Conservation (phyloP, 2,329 filamentous ascomycete species). For the Mycosphaerella arachidis region DNA sequence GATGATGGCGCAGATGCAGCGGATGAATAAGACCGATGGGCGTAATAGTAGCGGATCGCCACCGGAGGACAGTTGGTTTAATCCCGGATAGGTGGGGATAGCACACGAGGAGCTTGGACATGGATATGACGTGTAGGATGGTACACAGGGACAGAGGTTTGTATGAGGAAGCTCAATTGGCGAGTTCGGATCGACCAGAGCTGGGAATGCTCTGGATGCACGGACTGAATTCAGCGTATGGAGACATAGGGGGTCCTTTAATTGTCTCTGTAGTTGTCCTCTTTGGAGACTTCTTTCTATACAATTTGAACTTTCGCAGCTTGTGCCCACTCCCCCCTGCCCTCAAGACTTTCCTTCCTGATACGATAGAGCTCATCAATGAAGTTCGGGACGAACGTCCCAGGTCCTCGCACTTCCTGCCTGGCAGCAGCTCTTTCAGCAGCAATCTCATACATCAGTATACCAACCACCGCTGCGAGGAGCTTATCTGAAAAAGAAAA, state of each 20-base stretch:
- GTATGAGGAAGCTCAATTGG: too few relatives aligned
- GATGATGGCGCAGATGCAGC: constrained; percentile 17
- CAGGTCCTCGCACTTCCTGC: constrained; percentile 68
- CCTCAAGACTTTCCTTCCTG: constrained; percentile 46
- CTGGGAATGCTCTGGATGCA: too few relatives aligned
- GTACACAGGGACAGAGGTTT: too few relatives aligned
- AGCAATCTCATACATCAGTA: constrained; percentile 74
- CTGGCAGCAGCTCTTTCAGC: constrained; percentile 62
- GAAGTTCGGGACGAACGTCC: constrained; percentile 80
- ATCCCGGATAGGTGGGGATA: neutral
- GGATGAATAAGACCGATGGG: neutral
- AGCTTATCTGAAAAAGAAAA: constrained; percentile 52
- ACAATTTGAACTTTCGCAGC: constrained; percentile 47
- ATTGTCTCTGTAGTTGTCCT: too few relatives aligned
- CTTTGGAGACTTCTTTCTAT: neutral
- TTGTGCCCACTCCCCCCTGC: constrained; percentile 50
- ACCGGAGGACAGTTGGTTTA: neutral
- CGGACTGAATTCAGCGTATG: too few relatives aligned
- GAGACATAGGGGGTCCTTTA: too few relatives aligned
- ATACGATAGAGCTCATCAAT: constrained; percentile 62
- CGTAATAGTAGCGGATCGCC: neutral
- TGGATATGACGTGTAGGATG: too few relatives aligned
- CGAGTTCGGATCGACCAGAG: too few relatives aligned
- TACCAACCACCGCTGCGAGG: constrained; percentile 65
- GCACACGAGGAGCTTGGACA: too few relatives aligned